Conservation (phyloP, 1,139 yeast genomes). For the Zygoascus sp. region DNA sequence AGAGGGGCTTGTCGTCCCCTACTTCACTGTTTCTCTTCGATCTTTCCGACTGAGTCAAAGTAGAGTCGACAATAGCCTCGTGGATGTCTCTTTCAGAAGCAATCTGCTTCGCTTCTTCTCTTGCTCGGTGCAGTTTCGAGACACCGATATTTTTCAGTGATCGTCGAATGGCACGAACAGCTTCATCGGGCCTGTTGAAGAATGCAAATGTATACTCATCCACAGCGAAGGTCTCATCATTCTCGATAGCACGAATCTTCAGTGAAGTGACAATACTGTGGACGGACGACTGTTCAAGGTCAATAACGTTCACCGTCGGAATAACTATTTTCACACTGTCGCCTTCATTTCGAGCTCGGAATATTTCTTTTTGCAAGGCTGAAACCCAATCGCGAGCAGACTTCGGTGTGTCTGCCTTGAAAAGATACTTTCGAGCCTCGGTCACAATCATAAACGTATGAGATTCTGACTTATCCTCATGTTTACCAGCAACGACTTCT, state of each 20-base stretch:
- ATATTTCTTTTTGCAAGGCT: slow-evolving; percentile 67
- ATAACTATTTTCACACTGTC: slow-evolving; percentile 73
- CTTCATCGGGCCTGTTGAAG: slow-evolving; percentile 35
- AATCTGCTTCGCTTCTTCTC: slow-evolving; percentile 7
- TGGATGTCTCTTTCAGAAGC: slow-evolving; percentile 6
- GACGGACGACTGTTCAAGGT: slow-evolving; percentile 50
- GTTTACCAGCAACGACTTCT: slow-evolving; percentile 39
- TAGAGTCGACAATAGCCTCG: slow-evolving; percentile 14
- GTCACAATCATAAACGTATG: slow-evolving; percentile 40
- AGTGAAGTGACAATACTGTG: slow-evolving; percentile 49
- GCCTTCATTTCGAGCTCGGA: slow-evolving; percentile 64
- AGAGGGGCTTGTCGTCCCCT: slow-evolving; percentile 13
- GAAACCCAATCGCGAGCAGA: slow-evolving; percentile 81
- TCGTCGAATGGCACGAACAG: slow-evolving; percentile 17
- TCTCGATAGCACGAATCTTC: slow-evolving; percentile 47
- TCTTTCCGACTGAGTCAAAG: background rate
- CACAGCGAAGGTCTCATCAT: slow-evolving; percentile 47
- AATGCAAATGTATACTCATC: slow-evolving; percentile 71
- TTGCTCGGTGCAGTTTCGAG: slow-evolving; percentile 12
- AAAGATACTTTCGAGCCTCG: slow-evolving; percentile 54
- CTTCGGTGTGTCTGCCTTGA: slow-evolving; percentile 67
- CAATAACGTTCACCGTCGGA: slow-evolving; percentile 66
- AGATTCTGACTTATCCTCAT: slow-evolving; percentile 27
- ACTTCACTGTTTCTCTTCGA: slow-evolving; percentile 7
- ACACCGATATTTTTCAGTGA: slow-evolving; percentile 21